Percentiles rank a stretch among this genome's conserved stretches.
Conservation (phyloP, 139 green algal species). For the Micractinium sp. region DNA sequence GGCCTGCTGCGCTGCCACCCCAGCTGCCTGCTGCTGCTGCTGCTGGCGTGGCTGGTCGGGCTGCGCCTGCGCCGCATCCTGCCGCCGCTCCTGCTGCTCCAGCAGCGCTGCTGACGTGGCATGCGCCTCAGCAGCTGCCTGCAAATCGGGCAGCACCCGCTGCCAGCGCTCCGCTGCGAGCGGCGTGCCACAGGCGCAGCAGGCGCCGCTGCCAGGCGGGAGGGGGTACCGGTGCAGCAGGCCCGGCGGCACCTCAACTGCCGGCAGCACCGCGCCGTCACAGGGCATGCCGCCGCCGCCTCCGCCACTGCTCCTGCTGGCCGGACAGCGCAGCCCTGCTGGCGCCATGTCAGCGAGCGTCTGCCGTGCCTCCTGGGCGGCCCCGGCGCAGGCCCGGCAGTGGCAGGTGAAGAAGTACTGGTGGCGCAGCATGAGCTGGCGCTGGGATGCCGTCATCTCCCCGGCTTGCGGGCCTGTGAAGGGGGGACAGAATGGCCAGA, state of each 20-base stretch:
- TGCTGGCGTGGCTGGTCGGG: background rate
- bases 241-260: background rate
- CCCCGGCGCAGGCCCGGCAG: slow-evolving; percentile 29
- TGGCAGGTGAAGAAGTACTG: slow-evolving; percentile 52
- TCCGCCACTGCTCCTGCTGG: background rate
- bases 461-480: slow-evolving; percentile 31
- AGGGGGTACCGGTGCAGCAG: slow-evolving; percentile 21
- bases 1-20: background rate
- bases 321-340: slow-evolving; percentile 26
- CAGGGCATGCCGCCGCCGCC: slow-evolving; percentile 9
- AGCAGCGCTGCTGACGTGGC: background rate
- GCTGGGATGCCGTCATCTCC: slow-evolving; percentile 32
- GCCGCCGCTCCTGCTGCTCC: background rate
- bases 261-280: slow-evolving; percentile 20
- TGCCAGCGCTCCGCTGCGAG: background rate
- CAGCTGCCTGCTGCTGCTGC: background rate
- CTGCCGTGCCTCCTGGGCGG: background rate
- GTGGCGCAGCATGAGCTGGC: slow-evolving; percentile 12
- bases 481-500: background rate
- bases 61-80: no score
- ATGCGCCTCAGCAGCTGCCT: background rate
- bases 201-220: slow-evolving; percentile 6
- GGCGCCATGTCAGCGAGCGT: background rate
- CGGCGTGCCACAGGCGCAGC: slow-evolving; percentile 11
- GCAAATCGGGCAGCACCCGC: background rate